Evolutionary conservation across 139 green algal species (phyloP).

Genomic region (Coelastrella sp.): DNA sequence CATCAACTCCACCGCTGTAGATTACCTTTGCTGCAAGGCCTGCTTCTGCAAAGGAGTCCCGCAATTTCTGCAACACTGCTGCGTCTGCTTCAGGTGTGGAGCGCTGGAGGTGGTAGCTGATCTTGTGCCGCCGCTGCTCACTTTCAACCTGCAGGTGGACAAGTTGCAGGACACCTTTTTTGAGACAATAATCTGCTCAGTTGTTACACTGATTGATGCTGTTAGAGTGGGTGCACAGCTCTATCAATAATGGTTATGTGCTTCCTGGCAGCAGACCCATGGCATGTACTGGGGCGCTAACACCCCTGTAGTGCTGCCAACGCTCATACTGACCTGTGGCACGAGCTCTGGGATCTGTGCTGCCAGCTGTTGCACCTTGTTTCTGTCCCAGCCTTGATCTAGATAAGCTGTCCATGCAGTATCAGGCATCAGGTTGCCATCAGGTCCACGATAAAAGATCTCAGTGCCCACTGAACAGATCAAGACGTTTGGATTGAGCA

Average conservation of each 20-base stretch:
- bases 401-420: slow-evolving; percentile 71
- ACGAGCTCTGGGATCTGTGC: slow-evolving; percentile 54
- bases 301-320: not conserved
- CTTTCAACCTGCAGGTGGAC: slow-evolving; percentile 62
- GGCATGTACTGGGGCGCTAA: too few species aligned
- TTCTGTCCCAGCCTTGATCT: slow-evolving; percentile 74
- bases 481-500: slow-evolving; percentile 86
- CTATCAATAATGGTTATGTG: too few species aligned
- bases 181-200: too few species aligned
- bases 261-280: too few species aligned
- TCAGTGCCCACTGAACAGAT: slow-evolving; percentile 96
- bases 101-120: slow-evolving; percentile 83
- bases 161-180: too few species aligned
- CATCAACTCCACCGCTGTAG: slow-evolving; percentile 85
- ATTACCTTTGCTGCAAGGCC: slow-evolving; percentile 78
- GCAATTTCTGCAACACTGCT: slow-evolving; percentile 58
- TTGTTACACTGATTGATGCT: too few species aligned
- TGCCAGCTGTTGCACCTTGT: slow-evolving; percentile 48
- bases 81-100: slow-evolving; percentile 18
- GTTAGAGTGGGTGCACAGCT: too few species aligned
- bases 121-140: slow-evolving; percentile 94
- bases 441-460: slow-evolving; percentile 72
- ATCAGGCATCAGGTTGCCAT: slow-evolving; percentile 60
- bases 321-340: slow-evolving; percentile 52
- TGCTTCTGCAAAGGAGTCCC: slow-evolving; percentile 30